Evolutionary conservation across 176 grass and related monocot species (phyloP), one percentile per base, ranked within the genome.

Genomic region (Cymbopogon citratus): DNA sequence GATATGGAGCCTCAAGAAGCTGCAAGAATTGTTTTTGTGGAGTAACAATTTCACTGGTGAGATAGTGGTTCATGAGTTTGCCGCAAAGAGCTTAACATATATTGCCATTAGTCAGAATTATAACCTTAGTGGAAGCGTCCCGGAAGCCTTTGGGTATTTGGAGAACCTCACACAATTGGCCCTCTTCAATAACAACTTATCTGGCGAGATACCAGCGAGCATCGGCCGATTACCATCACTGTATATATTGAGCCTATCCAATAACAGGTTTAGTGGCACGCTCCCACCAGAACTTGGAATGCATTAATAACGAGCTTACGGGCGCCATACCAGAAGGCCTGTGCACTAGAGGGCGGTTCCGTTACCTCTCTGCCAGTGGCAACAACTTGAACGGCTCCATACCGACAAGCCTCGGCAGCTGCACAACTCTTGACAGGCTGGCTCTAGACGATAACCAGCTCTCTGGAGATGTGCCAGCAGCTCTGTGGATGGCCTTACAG

Each of bases 371-470:
- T 1, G 89, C 81, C 4, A 7, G 0, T 0, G 2, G 52, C 39
- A 98, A 98, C 83, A 72, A 40, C n/a, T 85, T 97, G 81, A 87
- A 5, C 2, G 95, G 95, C 0, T 73, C 76, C 24, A 87, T 97
- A 18, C 94, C 94, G 18, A 75, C 21, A 63, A 74, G 81, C 46
- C 87, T 97, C 48, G 83, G 83, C 59, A 48, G 19, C 3, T 97
- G 95, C 31, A 0, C 78, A 5, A 80, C 75, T 12, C 84, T 97
- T n/a, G n/a, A n/a, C 4, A 1, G 31, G 3, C 25, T 97, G 5
- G 0, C 3, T 9, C 54, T 97, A 1, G 3, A 33, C 0, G 75
- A 33, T 26, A 94, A 98, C 63, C 41, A 71, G 5, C 89, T 98
- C n/a, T 81, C 84, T 5, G 95, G 95, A 3, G 79, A 89, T 0